phyloP scores from a whole-genome alignment of 169 alveolate genomes.

The Plasmodium malariae region DNA sequence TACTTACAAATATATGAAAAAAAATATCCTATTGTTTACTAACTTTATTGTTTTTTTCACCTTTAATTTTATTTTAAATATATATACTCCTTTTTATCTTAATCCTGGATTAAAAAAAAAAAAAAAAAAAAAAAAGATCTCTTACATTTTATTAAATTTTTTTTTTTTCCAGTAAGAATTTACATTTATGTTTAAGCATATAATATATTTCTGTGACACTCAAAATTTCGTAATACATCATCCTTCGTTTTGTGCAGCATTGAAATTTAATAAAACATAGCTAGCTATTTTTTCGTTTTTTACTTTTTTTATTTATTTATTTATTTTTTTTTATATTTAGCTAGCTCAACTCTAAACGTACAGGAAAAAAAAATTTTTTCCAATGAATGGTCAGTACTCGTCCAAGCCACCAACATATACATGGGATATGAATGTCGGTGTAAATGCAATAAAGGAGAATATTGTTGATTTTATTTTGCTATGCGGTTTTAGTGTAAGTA shows the following conservation, averaged over 20 bases:
- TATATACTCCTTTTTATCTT: not conserved
- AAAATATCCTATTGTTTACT: not conserved
- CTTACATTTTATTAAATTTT: not conserved
- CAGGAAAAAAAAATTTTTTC: too few relatives aligned
- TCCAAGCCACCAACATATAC: conserved; percentile 37
- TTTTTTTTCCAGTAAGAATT: too few relatives aligned
- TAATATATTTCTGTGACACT: not conserved
- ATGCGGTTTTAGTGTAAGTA: conserved; percentile 46
- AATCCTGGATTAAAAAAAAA: too few relatives aligned
- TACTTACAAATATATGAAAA: too few relatives aligned
- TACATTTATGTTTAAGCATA: not conserved
- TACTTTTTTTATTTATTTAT: too few relatives aligned
- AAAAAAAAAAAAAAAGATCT: too few relatives aligned
- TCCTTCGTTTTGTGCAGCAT: too few relatives aligned
- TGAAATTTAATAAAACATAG: too few relatives aligned
- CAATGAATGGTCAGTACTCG: conserved; percentile 58
- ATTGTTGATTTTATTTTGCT: conserved; percentile 53
- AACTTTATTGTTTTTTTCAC: not conserved
- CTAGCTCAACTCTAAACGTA: too few relatives aligned
- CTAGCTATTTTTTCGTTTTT: too few relatives aligned
- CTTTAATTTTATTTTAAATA: not conserved
- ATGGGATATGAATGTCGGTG: conserved; percentile 31
- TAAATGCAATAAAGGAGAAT: conserved; percentile 32
- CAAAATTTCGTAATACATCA: too few relatives aligned
- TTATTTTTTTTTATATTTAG: too few relatives aligned